phyloP scores from a whole-genome alignment of 2,329 filamentous ascomycete genomes.

The Alternaria ethzedia region DNA sequence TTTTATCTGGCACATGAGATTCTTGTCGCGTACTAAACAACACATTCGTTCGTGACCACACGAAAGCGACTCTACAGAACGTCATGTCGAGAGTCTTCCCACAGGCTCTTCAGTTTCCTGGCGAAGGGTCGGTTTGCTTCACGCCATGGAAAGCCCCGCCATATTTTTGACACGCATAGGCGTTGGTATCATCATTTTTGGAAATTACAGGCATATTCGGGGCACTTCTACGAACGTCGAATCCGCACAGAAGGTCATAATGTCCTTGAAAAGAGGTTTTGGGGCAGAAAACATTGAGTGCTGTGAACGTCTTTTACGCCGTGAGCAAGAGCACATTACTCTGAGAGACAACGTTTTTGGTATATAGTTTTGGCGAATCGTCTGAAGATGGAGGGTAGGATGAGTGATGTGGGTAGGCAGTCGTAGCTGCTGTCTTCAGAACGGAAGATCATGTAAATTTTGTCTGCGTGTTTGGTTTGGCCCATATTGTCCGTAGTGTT shows the following conservation, averaged over 20 bases:
- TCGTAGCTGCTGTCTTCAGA: too few species aligned
- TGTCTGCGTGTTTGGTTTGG: too few species aligned
- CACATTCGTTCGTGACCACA: background rate
- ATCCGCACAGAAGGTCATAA: background rate
- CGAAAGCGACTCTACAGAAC: background rate
- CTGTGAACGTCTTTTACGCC: too few species aligned
- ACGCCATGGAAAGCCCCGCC: background rate
- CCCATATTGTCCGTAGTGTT: too few species aligned
- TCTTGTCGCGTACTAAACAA: too few species aligned
- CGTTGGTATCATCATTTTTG: background rate
- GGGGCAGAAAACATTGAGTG: background rate
- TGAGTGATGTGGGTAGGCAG: too few species aligned
- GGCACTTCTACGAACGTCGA: background rate
- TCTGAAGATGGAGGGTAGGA: background rate
- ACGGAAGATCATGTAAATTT: too few species aligned
- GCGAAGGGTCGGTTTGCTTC: background rate
- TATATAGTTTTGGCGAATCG: background rate
- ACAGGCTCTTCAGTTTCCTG: rapidly evolving
- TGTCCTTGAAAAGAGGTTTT: background rate
- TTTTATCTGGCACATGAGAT: background rate
- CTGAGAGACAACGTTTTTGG: background rate
- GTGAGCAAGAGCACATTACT: background rate
- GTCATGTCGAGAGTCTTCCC: background rate
- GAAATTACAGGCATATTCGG: background rate
- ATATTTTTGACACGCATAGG: background rate